Evolutionary conservation across 495 filamentous ascomycete genomes (phyloP).

Genomic region (Tuber umbilicatum): DNA sequence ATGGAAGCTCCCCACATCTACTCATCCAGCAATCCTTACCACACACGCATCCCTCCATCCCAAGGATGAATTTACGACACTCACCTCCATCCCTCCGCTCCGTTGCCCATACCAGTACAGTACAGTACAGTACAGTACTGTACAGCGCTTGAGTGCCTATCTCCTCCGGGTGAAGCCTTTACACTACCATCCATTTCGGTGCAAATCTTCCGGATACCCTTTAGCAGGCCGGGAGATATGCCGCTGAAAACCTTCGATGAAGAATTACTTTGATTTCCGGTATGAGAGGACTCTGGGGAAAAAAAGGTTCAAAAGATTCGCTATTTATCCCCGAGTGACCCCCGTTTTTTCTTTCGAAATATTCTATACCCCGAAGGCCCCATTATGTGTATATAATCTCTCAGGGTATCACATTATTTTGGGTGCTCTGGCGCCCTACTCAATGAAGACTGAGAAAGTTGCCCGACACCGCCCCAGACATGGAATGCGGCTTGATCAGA

Average conservation of each 20-base stretch:
- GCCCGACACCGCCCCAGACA: background rate
- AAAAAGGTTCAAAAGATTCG: background rate
- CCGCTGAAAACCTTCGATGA: background rate
- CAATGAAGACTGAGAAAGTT: background rate
- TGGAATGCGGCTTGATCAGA: background rate
- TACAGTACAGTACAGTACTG: no score
- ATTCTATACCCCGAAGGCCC: background rate
- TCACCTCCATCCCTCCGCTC: background rate
- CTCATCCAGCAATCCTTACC: background rate
- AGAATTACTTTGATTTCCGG: background rate
- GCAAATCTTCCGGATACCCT: background rate
- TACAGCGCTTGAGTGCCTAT: background rate
- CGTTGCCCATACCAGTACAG: background rate
- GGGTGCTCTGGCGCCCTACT: background rate
- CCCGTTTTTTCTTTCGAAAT: no score
- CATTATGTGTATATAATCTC: background rate
- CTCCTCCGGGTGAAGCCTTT: background rate
- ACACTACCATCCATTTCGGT: background rate
- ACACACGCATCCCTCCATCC: background rate
- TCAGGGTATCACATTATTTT: background rate
- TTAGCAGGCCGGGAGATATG: background rate
- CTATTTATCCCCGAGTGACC: background rate
- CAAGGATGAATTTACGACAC: no score
- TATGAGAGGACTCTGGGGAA: background rate
- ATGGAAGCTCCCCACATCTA: background rate